phyloP scores from a whole-genome alignment of 805 yeast genomes.

The Kodamaea fukazawae region DNA sequence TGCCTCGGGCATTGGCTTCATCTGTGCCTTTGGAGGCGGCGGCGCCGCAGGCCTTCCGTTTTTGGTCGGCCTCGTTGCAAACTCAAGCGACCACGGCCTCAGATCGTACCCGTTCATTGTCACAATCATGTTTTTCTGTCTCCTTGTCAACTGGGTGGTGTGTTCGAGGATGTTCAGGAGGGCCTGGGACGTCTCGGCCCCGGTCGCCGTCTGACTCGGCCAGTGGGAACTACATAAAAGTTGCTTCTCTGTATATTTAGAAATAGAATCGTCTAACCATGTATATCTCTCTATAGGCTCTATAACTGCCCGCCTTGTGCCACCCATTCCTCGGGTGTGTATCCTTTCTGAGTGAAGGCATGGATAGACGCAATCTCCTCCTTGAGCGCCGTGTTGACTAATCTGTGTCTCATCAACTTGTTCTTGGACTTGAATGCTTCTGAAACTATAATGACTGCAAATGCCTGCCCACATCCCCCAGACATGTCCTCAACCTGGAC shows the following conservation, averaged over 20 bases:
- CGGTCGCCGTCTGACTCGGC: no score
- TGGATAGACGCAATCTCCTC: constrained; percentile 87
- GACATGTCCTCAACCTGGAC: constrained; percentile 71
- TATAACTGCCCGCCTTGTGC: constrained; percentile 9
- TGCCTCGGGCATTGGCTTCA: constrained; percentile 67
- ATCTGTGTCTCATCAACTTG: constrained; percentile 78
- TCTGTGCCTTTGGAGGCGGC: constrained; percentile 77
- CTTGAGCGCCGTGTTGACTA: constrained; percentile 75
- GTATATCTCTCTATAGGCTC: no score
- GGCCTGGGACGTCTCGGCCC: not conserved
- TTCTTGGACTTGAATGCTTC: constrained; percentile 74
- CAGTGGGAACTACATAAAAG: no score
- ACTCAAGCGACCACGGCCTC: constrained; percentile 32
- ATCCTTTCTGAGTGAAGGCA: constrained; percentile 91
- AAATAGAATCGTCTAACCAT: not conserved
- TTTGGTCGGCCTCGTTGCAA: constrained; percentile 50
- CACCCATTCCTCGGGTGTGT: constrained; percentile 84
- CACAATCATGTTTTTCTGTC: constrained; percentile 20
- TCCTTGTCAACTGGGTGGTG: constrained; percentile 26
- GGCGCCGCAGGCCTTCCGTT: constrained; percentile 81
- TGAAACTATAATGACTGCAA: constrained; percentile 84
- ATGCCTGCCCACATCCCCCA: constrained; percentile 98
- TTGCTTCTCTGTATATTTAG: not conserved
- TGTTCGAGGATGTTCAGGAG: not conserved
- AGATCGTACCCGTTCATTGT: constrained; percentile 31